Percentiles rank a stretch among this genome's conserved stretches.
Conservation (phyloP, 352 stramenopile genomes). For the Thraustotheca clavata region DNA sequence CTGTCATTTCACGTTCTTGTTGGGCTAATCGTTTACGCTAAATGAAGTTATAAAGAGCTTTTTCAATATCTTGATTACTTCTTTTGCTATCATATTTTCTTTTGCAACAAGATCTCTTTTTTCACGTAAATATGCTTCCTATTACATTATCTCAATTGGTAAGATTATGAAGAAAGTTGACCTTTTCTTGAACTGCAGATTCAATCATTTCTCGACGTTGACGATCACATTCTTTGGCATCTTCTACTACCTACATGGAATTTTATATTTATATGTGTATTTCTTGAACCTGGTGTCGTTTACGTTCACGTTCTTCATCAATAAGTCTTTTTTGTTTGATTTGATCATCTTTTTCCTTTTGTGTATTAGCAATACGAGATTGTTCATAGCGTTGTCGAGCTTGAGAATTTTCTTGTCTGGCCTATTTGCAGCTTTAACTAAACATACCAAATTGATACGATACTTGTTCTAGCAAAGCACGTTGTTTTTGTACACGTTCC, state of each 20-base stretch:
- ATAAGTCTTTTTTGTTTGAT: not conserved
- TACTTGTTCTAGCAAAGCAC: slow-evolving; percentile 10
- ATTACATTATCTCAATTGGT: not conserved
- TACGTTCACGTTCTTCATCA: not conserved
- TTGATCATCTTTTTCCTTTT: slow-evolving; percentile 1
- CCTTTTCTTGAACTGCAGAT: not conserved
- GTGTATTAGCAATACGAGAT: not conserved
- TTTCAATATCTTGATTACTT: not conserved
- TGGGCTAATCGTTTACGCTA: slow-evolving; percentile 5
- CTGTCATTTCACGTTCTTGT: slow-evolving; percentile 9
- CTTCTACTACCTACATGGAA: not conserved
- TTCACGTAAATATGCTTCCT: slow-evolving; percentile 3
- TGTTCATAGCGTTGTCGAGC: slow-evolving; percentile 5
- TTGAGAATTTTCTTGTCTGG: slow-evolving; percentile 4
- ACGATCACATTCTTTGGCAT: not conserved
- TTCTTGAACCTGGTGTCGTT: not conserved
- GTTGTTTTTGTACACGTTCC: slow-evolving; percentile 14
- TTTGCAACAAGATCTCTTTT: not conserved
- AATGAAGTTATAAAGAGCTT: not conserved
- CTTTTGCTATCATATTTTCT: slow-evolving; percentile 3
- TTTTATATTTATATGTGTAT: not conserved
- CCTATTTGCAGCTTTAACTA: not conserved
- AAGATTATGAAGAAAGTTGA: not conserved
- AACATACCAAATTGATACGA: not conserved
- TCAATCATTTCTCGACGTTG: not conserved